phyloP scores from a whole-genome alignment of 106 monocot species.

The Hemerocallis citrina region DNA sequence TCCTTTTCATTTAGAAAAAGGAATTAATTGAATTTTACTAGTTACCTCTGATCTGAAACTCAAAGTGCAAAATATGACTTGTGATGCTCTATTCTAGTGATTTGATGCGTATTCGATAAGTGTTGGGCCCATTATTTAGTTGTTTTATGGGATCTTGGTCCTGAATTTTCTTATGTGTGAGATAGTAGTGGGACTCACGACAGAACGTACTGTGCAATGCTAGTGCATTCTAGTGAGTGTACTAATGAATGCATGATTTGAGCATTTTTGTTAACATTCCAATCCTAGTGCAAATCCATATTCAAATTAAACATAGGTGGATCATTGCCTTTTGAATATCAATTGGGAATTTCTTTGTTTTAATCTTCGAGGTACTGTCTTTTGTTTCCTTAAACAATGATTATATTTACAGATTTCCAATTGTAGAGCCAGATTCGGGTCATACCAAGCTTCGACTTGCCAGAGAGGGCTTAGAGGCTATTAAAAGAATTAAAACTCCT shows the following conservation, averaged over 20 bases:
- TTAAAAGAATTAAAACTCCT: slow-evolving; percentile 75
- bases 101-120: too few species aligned
- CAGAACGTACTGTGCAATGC: too few species aligned
- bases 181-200: too few species aligned
- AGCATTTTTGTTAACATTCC: background rate
- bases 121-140: too few species aligned
- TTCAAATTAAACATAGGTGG: background rate
- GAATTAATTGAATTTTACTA: too few species aligned
- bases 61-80: too few species aligned
- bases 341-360: background rate
- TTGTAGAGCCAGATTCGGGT: slow-evolving; percentile 92
- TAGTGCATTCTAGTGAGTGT: too few species aligned
- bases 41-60: too few species aligned
- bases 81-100: too few species aligned
- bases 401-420: slow-evolving; percentile 66
- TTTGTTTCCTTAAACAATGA: background rate
- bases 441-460: slow-evolving; percentile 86
- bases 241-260: background rate
- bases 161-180: too few species aligned
- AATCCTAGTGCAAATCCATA: background rate
- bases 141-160: too few species aligned
- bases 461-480: slow-evolving; percentile 76
- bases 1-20: too few species aligned
- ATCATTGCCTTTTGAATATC: background rate
- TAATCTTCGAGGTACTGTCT: background rate